Percentiles rank a stretch among this genome's conserved stretches.
Evolutionary conservation across 495 filamentous ascomycete genomes (phyloP).

Genomic region (Sabuloglossum arenarium): DNA sequence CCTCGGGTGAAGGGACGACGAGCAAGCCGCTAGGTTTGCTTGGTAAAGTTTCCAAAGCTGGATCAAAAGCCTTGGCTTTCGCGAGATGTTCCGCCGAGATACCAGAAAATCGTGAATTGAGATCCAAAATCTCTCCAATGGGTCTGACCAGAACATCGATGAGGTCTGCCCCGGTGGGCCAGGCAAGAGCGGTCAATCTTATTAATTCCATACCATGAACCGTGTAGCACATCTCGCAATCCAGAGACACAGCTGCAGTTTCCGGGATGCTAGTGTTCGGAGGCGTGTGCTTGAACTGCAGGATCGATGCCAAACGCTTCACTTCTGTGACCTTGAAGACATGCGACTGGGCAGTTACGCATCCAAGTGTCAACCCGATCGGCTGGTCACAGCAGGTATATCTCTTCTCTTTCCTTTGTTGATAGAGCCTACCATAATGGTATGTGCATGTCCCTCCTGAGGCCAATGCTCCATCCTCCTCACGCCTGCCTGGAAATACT

Average conservation of each 20-base stretch:
- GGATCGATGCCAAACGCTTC: constrained; percentile 52
- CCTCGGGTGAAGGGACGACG: constrained; percentile 47
- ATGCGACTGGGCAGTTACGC: constrained; percentile 44
- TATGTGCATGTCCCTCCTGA: constrained; percentile 56
- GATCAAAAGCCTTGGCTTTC: constrained; percentile 39
- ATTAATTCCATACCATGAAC: constrained; percentile 70
- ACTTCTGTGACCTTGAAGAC: constrained; percentile 70
- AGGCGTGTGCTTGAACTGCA: constrained; percentile 67
- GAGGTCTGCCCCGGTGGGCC: constrained; percentile 54
- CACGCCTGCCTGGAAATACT: constrained; percentile 70
- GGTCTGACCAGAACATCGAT: constrained; percentile 77
- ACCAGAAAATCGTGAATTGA: constrained; percentile 80
- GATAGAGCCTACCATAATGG: constrained; percentile 48
- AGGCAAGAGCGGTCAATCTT: constrained; percentile 67
- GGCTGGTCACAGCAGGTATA: constrained; percentile 61
- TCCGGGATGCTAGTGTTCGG: constrained; percentile 10
- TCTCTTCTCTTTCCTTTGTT: constrained; percentile 31
- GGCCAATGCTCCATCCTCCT: constrained; percentile 58
- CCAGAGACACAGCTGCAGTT: constrained; percentile 42
- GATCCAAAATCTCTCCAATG: constrained; percentile 62
- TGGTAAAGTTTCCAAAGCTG: neutral
- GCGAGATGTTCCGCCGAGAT: constrained; percentile 53
- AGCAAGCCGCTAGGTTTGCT: constrained; percentile 21
- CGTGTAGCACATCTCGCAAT: constrained; percentile 97
- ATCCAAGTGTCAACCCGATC: constrained; percentile 50